Base-by-base conservation (phyloP, 169 alveolate species). In the Eimeria praecox region DNA sequence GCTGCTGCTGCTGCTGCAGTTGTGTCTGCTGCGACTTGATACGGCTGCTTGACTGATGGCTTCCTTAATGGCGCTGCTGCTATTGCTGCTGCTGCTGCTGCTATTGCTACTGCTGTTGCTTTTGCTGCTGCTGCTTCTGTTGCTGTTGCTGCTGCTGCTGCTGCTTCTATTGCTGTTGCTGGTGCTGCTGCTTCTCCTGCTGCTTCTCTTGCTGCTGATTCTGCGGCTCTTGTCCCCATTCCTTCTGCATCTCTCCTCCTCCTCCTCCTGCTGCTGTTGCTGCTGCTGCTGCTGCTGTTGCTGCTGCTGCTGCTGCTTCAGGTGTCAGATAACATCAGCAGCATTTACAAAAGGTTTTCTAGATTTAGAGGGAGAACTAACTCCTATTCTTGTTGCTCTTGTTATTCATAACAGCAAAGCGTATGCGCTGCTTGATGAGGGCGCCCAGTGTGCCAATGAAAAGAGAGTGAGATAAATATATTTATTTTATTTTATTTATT, bases 281-380 rank as follows among this genome's bases (percentile, higher is more conserved):
- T 30, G n/a, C n/a, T 66, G 77, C 38, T 73, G 54, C 38, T 66
- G 30, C n/a, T n/a, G n/a, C n/a, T n/a, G n/a, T n/a, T n/a, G n/a
- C n/a, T n/a, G n/a, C 8, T 38, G 46, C 82, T 24, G 16, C 46
- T 33, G 82, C 66, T 5, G 22, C 73, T 66, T 6, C 95, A 95
- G 96, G 40, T 99, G 99, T 95, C 99, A 99, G 88, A 98, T 99
- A 71, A 99, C 99, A 4, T 99, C 99, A 9, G 99, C 99, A 5
- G 99, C 99, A 27, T 99, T 99, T 97, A 98, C 99, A 49, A 99
- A 99, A 97, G 99, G 99, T 18, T 98, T 99, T 56, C 96, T 99
- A 46, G 99, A 98, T 95, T 97, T 99, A 30, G 99, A 99, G 95
- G 99, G 99, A 2, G 99, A 99, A 30, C 97, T 99, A 73, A 99